Base-by-base conservation (phyloP, 2,329 filamentous ascomycete genomes). In the Aspergillus quadricinctus region DNA sequence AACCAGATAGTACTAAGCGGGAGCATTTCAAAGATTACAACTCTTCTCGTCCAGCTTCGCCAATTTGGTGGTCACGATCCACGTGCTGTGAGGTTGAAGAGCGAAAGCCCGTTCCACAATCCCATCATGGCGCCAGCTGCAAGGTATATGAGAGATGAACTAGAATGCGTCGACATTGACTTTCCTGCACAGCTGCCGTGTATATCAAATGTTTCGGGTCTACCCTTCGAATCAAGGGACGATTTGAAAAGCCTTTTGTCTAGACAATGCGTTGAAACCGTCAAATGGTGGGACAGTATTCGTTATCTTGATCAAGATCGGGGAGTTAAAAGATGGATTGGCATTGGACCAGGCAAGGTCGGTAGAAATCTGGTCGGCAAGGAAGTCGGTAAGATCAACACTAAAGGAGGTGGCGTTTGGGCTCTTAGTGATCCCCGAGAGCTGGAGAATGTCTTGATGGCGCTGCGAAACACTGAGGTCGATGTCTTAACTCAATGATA, bases 1-100 rank as follows among this genome's bases (percentile, higher is more conserved):
- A 96, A 96, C 71, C 93, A 97, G 77, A 96, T 97, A 66, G 93
- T 97, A 52, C 80, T 97, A 52, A 94, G 89, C 69, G 93, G 93
- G 37, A 93, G 87, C 73, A 87, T 97, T 53, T 87, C 88, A 66
- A 83, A 86, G 64, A 96, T 97, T 72, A 87, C 85, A 66, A 88
- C 87, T 55, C 84, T 97, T 19, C 78, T 97, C 53, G 86, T 89
- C 10, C 92, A 97, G 70, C 81, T 97, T 56, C 81, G 92, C 52
- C 90, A 95, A 70, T 97, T 96, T 70, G 85, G 90, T 9, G 92
- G 92, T 10, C 92, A 97, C 71, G 93, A 97, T 73, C 92, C 93
- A 3, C 82, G 93, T 53, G 90, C 91, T 10, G 92, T 97, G 49
- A 81, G 89, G 57, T 77, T 97, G 61, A 94, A 93, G 74, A 90